These are phyloP conservation scores for Hyparrhenia diplandra DNA, from an alignment of 176 grass and related monocot species.

Conservation along the genomic window DNA sequence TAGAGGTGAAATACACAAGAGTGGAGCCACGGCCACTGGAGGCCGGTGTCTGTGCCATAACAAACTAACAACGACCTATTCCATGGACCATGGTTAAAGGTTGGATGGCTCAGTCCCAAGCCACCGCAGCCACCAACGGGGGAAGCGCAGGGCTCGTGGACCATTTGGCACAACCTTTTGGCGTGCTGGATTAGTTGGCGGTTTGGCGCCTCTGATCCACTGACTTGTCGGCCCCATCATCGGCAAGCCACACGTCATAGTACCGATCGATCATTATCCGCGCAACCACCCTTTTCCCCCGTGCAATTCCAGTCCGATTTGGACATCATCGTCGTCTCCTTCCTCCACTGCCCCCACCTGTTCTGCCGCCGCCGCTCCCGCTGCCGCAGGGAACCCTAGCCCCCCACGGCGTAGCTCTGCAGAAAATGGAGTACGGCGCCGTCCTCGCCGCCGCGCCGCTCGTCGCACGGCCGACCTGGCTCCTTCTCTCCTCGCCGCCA, in stretches of 20 bases:
- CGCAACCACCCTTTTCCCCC: neutral
- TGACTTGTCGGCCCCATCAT: neutral
- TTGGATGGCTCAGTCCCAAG: neutral
- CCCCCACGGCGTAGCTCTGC: neutral
- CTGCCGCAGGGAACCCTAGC: slow-evolving; percentile 37
- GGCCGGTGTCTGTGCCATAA: too few species aligned
- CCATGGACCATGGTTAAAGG: too few species aligned
- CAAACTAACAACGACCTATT: too few species aligned
- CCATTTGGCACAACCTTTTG: neutral
- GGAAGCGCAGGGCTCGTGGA: neutral
- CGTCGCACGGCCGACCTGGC: neutral
- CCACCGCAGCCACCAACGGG: neutral
- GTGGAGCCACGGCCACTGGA: too few species aligned
- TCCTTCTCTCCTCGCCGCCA: neutral
- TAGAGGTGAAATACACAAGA: too few species aligned
- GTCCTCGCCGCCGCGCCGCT: slow-evolving; percentile 27
- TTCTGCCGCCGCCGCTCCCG: neutral
- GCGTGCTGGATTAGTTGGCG: neutral
- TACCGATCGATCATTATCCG: neutral
- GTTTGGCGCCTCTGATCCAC: neutral
- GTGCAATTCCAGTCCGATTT: neutral
- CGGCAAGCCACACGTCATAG: neutral
- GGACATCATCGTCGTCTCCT: slow-evolving; percentile 1
- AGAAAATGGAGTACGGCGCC: slow-evolving; percentile 33
- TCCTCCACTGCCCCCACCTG: neutral